Percentiles rank a stretch among this genome's conserved stretches.
These are phyloP conservation scores for Jatropha multifida DNA, from an alignment of 441 rosid genomes.

Conservation along the genomic window DNA sequence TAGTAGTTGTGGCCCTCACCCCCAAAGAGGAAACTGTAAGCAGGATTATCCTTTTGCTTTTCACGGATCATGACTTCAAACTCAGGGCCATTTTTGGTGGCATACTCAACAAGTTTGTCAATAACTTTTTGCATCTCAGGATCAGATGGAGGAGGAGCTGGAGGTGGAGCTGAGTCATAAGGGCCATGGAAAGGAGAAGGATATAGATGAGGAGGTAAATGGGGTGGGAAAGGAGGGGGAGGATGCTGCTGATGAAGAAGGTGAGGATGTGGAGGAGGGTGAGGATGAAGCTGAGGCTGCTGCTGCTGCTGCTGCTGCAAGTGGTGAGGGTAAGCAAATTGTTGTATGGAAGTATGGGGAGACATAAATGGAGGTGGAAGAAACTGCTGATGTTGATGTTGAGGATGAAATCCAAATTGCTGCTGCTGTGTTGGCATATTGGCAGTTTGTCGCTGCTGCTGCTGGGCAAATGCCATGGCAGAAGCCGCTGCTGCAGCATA, in stretches of 20 bases:
- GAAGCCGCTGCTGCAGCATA: conserved; percentile 56
- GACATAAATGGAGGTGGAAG: conserved; percentile 66
- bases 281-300: conserved; percentile 55
- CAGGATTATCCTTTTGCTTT: conserved; percentile 95
- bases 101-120: conserved; percentile 91
- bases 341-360: conserved; percentile 79
- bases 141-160: conserved; percentile 80
- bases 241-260: conserved; percentile 74
- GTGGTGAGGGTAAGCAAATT: conserved; percentile 78
- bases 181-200: conserved; percentile 64
- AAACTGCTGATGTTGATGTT: conserved; percentile 66
- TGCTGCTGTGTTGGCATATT: conserved; percentile 57
- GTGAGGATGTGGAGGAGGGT: conserved; percentile 55
- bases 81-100: conserved; percentile 90
- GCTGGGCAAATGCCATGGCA: conserved; percentile 77
- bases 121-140: conserved; percentile 95
- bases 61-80: conserved; percentile 96
- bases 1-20: conserved; percentile 93
- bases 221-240: conserved; percentile 61
- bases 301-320: conserved; percentile 58
- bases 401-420: conserved; percentile 77
- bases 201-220: conserved; percentile 59
- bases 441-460: conserved; percentile 51
- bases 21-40: conserved; percentile 81
- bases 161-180: conserved; percentile 78